Base-by-base conservation (phyloP, 1,284 basidiomycete genomes). In the Moniliophthora roreri region DNA sequence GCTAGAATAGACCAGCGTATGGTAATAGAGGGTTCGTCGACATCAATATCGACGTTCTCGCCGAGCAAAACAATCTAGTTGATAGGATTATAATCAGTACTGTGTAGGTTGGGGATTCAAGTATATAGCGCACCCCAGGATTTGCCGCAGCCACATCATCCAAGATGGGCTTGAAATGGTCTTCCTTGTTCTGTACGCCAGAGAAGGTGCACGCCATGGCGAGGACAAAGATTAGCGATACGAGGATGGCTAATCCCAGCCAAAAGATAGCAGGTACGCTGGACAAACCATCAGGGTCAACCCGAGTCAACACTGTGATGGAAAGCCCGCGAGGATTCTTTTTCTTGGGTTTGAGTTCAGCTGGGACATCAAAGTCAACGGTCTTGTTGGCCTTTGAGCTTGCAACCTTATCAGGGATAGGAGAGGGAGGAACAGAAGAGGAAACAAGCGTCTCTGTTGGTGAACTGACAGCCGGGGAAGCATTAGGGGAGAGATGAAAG, bases 1-100 rank as follows among this genome's bases (percentile, higher is more conserved):
- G 74, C 80, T n/a, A 80, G 58, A 32, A 83, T 72, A 16, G 79
- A 77, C 81, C 81, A 84, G 5, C 80, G 76, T 35, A 84, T 71
- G 4, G 76, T 77, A 42, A 83, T 61, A 0, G 79, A 72, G 0
- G 81, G 81, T 60, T 84, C 81, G 24, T 53, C 56, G 34, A 55
- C 35, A 42, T 55, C 56, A n/a, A 58, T 51, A 35, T 55, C 56
- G 36, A 58, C 50, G 35, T 55, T 57, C 42, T 55, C 57, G 18
- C 54, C 51, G 20, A 55, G 20, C n/a, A 56, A 41, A 9, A 56
- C 51, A 23, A 56, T 47, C 55, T 56, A 28, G 20, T 32, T 7
- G 28, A 41, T 10, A 7, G n/a, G 23, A 35, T 13, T 20, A 36
- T 13, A 32, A 4, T n/a, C 16, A 26, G 42, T 8, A 13, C 10